Evolutionary conservation across 805 yeast genomes (phyloP), one percentile per base, ranked within the genome.

Genomic region (Candida pseudofarinosa): DNA sequence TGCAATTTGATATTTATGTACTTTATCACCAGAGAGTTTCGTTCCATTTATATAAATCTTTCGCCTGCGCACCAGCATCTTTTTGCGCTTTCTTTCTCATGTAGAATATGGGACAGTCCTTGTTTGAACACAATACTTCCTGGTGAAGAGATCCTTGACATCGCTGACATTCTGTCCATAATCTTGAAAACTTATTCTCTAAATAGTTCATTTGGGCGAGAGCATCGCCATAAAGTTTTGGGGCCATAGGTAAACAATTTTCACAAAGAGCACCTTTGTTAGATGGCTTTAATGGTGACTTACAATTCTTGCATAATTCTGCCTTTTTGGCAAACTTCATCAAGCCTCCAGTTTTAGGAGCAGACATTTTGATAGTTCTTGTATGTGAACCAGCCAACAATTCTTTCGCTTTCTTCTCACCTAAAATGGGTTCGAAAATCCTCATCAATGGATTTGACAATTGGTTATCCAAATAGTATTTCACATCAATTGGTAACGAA

Each of bases 121-220:
- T 89, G 52, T 91, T 88, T 0, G 96, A 83, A 62, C 99, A 93
- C 18, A 91, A 70, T 3, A 93, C 98, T 53, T 93, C 98, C 63
- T 89, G 97, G 55, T 93, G 97, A 42, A 95, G 68, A 19, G 93
- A 86, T 0, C 98, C 98, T 54, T 95, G 97, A 63, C 99, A 93
- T 45, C 97, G 72, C 67, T 93, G 99, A 61, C 99, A 95, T 59
- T 93, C 96, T 0, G 98, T 91, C 99, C 99, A 93, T 48, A 93
- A 67, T 50, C 95, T 73, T 2, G 96, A 82, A 55, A 88, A 93
- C 52, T 84, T 83, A 46, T 80, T 77, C 59, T 93, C 96, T 46
- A 91, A 65, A 35, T 79, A 81, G 58, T 88, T 85, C 74, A 90
- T 81, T 45, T 80, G 83, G 3, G 86, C 83, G 37, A 93, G 65